Conservation (phyloP, 2,329 filamentous ascomycete species). For the Colletotrichum eleusines region DNA sequence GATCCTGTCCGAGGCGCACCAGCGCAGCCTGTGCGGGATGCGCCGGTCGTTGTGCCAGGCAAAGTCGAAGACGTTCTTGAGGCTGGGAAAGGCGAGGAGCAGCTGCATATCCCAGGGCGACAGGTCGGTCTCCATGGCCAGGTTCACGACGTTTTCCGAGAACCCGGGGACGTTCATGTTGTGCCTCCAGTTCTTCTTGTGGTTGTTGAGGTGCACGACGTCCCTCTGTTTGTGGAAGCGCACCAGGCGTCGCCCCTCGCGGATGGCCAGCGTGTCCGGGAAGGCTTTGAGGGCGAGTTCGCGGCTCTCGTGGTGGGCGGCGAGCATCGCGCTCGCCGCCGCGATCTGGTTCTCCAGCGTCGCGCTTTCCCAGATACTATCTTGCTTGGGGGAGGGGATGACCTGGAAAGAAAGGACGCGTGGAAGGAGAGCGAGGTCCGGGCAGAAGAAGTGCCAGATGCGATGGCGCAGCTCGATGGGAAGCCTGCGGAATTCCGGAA, state of each 20-base stretch:
- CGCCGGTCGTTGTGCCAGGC: constrained; percentile 30
- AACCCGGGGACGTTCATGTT: constrained; percentile 46
- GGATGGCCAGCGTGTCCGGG: constrained; percentile 51
- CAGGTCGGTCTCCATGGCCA: constrained; percentile 44
- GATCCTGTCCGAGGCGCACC: constrained; percentile 50
- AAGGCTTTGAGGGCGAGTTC: constrained; percentile 48
- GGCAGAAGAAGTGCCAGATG: constrained; percentile 52
- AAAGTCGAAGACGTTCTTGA: constrained; percentile 48
- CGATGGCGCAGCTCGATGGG: constrained; percentile 51
- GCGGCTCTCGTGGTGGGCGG: constrained; percentile 54
- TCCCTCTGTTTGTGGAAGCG: constrained; percentile 50
- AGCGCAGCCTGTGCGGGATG: constrained; percentile 44
- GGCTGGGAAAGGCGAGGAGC: constrained; percentile 43
- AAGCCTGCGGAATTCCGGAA: constrained; percentile 47
- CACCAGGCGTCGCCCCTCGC: constrained; percentile 46
- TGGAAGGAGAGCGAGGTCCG: constrained; percentile 45
- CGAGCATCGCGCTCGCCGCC: constrained; percentile 47
- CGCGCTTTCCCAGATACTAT: constrained; percentile 32
- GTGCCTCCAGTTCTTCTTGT: constrained; percentile 18
- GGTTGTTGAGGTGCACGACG: constrained; percentile 44
- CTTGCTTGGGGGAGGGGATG: constrained; percentile 13
- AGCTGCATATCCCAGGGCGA: constrained; percentile 4
- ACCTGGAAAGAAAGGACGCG: constrained; percentile 49
- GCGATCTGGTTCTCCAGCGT: constrained; percentile 40
- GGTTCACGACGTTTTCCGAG: constrained; percentile 47